Conservation (phyloP, 495 filamentous ascomycete genomes). For the Amphirosellinia nigrospora region DNA sequence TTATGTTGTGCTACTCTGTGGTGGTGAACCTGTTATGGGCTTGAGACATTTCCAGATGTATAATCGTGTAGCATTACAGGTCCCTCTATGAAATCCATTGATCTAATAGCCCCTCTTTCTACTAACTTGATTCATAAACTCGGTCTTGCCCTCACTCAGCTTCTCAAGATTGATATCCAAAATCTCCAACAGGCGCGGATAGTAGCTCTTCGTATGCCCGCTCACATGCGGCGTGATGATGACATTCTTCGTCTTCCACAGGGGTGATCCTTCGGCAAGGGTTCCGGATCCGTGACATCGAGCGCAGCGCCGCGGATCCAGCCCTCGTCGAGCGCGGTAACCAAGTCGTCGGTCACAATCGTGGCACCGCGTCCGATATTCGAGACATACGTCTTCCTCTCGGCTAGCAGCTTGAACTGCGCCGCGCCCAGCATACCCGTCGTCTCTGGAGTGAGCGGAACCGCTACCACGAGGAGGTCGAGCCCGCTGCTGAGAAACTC, state of each 20-base stretch:
- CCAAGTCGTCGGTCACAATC: slow-evolving; percentile 71
- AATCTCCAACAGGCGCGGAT: slow-evolving; percentile 64
- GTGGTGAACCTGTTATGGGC: no score
- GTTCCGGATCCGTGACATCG: slow-evolving; percentile 89
- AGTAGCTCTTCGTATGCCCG: slow-evolving; percentile 64
- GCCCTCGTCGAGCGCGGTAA: slow-evolving; percentile 64
- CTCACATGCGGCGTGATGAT: slow-evolving; percentile 84
- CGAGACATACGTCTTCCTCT: slow-evolving; percentile 64
- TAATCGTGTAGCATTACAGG: no score
- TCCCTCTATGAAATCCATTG: background rate
- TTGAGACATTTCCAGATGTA: no score
- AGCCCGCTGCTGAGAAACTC: slow-evolving; percentile 72
- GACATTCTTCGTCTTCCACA: slow-evolving; percentile 78
- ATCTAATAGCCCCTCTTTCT: slow-evolving; percentile 66
- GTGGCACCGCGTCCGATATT: slow-evolving; percentile 80
- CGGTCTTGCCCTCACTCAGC: slow-evolving; percentile 59
- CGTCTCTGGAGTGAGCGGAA: slow-evolving; percentile 76
- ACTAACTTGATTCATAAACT: slow-evolving; percentile 71
- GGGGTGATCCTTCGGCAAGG: slow-evolving; percentile 70
- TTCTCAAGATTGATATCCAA: slow-evolving; percentile 66
- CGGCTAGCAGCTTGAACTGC: slow-evolving; percentile 69
- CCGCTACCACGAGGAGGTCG: slow-evolving; percentile 75
- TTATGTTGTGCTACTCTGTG: no score
- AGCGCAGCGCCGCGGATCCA: slow-evolving; percentile 74
- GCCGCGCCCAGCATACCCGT: slow-evolving; percentile 63